Base-by-base conservation (phyloP, 306 rosid species). In the Malus sieversii region DNA sequence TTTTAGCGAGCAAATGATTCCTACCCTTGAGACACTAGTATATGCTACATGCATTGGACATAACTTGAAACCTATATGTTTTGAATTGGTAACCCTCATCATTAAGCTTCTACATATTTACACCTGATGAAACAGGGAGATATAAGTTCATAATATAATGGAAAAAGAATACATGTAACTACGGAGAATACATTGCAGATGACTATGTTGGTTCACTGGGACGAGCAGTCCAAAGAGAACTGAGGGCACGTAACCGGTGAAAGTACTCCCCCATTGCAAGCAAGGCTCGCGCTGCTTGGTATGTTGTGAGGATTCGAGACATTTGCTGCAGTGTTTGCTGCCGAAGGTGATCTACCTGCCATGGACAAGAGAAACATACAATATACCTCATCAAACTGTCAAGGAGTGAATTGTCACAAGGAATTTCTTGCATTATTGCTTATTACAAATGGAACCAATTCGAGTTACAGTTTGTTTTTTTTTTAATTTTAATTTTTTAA, bases 291-390 rank as follows among this genome's bases (percentile, higher is more conserved):
- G 93, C 98, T 44, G 93, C 92, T 81, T 93, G 98, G 67, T 77
- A 76, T 1, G 85, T 73, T 3, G 86, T 78, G 66, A 93, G 83
- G 70, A 89, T 82, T 52, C 90, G 82, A 12, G 86, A 86, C 93
- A 91, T 87, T 66, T 84, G 86, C 71, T 77, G 77, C 87, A 93
- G 74, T 42, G 93, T 93, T 82, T 93, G 87, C 76, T 83, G 88
- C 77, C 98, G 57, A 22, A 93, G 90, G 75, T 93, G 98, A 83
- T 93, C 98, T 20, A 96, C 98, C 97, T 93, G 91, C 62, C 61
- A 71, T 51, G 71, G 72, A 81, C 23, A 73, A 78, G 42, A 72
- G 68, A 59, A 76, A 40, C 77, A 75, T 15, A 62, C 8, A 15
- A 15, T 51, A 7, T 29, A 74, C 29, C 30, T 78, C 45, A 68